These are phyloP conservation scores for Phialemonium atrogriseum DNA, from an alignment of 2,329 filamentous ascomycete species.

Conservation along the genomic window DNA sequence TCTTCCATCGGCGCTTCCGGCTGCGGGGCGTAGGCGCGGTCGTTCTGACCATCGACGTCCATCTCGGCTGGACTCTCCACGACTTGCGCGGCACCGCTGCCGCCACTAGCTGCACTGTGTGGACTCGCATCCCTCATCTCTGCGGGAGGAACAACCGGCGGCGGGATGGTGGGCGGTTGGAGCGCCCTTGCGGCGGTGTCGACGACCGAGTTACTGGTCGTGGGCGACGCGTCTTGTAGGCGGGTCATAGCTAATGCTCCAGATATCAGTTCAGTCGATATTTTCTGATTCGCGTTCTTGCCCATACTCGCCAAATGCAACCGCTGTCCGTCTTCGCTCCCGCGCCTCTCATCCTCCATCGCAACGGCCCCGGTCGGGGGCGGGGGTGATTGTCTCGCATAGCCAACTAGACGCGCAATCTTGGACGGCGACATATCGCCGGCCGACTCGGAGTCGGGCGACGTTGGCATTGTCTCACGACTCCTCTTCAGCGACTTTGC, in stretches of 20 bases:
- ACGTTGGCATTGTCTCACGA: constrained; percentile 37
- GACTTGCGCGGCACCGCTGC: constrained; percentile 28
- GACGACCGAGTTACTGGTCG: constrained; percentile 32
- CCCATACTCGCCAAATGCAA: constrained; percentile 34
- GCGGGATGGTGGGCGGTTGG: constrained; percentile 19
- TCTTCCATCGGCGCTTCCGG: constrained; percentile 42
- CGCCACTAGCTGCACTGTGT: constrained; percentile 29
- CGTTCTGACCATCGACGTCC: constrained; percentile 41
- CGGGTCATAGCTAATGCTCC: constrained; percentile 46
- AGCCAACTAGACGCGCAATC: constrained; percentile 38
- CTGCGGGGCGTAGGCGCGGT: constrained; percentile 25
- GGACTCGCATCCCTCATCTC: constrained; percentile 35
- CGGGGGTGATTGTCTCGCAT: constrained; percentile 33
- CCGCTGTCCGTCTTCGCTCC: constrained; percentile 35
- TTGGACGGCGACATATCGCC: constrained; percentile 43
- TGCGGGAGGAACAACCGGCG: constrained; percentile 23
- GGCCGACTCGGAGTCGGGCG: constrained; percentile 21
- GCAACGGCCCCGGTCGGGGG: constrained; percentile 44
- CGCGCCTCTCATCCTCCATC: constrained; percentile 43
- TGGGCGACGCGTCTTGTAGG: constrained; percentile 39
- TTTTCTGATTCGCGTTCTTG: constrained; percentile 46
- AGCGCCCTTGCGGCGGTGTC: constrained; percentile 30
- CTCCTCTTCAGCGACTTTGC: constrained; percentile 36
- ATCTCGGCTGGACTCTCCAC: constrained; percentile 45
- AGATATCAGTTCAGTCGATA: constrained; percentile 45